A percentile compares a stretch with the other conserved stretches of the same genome.
Conservation (phyloP, 2,329 filamentous ascomycete species). For the Lojkania enalia region DNA sequence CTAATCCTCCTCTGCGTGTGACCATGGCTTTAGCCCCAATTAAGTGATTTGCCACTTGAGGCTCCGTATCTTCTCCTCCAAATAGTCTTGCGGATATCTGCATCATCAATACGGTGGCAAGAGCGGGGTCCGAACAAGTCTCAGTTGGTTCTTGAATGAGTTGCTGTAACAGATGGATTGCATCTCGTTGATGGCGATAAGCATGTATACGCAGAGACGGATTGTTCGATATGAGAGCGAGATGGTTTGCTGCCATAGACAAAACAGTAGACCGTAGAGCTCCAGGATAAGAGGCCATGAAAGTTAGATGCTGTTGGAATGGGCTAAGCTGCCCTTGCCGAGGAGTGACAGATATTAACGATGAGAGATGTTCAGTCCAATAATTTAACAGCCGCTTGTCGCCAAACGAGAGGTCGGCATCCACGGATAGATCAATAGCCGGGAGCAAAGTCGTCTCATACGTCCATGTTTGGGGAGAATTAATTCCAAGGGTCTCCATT, state of each 20-base stretch:
- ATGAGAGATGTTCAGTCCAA: conserved; percentile 31
- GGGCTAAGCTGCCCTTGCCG: conserved; percentile 21
- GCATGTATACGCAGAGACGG: conserved; percentile 24
- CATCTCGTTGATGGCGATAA: conserved; percentile 33
- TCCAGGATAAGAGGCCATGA: conserved; percentile 29
- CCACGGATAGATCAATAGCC: too few relatives aligned
- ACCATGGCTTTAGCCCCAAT: conserved; percentile 38
- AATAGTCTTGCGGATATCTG: conserved; percentile 36
- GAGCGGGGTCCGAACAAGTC: conserved; percentile 23
- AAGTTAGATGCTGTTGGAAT: conserved; percentile 33
- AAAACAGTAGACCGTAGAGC: conserved; percentile 36
- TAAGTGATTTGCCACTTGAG: conserved; percentile 32
- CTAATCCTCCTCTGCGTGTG: conserved; percentile 14
- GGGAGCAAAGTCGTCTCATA: neutral
- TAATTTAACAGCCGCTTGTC: conserved; percentile 33
- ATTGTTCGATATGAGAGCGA: conserved; percentile 26
- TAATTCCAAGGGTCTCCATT: too few relatives aligned
- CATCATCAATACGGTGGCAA: conserved; percentile 41
- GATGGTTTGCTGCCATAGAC: conserved; percentile 37
- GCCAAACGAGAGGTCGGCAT: conserved; percentile 18
- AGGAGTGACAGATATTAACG: conserved; percentile 30
- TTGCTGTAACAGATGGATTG: conserved; percentile 29
- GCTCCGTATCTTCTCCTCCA: conserved; percentile 29
- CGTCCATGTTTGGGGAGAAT: too few relatives aligned
- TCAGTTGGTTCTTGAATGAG: conserved; percentile 28